Percentiles rank a stretch among this genome's conserved stretches.
phyloP scores from a whole-genome alignment of 2,329 filamentous ascomycete genomes.

The Boeremia exigua region DNA sequence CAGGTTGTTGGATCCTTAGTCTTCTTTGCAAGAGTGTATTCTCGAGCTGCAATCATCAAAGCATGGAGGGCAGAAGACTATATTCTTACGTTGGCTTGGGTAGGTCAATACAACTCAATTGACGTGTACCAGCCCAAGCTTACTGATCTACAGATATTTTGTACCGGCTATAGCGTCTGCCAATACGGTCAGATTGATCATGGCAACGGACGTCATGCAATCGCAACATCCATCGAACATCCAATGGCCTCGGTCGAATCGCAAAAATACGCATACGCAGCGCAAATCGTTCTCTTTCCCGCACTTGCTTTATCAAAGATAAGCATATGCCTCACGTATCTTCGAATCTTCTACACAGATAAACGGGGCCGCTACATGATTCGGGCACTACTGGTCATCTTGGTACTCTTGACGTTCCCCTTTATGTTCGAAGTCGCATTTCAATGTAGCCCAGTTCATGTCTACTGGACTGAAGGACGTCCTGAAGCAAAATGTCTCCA shows the following conservation, averaged over 20 bases:
- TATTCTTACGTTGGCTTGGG: slow-evolving; percentile 26
- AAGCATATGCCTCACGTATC: slow-evolving; percentile 32
- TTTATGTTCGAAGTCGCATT: slow-evolving; percentile 22
- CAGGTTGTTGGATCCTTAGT: slow-evolving; percentile 25
- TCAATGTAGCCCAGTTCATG: slow-evolving; percentile 25
- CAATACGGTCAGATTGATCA: slow-evolving; percentile 29
- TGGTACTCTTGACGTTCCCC: slow-evolving; percentile 20
- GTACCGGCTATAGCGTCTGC: slow-evolving; percentile 26
- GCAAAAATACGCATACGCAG: slow-evolving; percentile 29
- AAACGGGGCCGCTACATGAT: slow-evolving; percentile 23
- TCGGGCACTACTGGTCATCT: slow-evolving; percentile 15
- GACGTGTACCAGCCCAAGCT: background rate
- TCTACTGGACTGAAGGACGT: slow-evolving; percentile 30
- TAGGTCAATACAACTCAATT: slow-evolving; percentile 6
- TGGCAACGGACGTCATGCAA: slow-evolving; percentile 25
- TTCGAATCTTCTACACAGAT: slow-evolving; percentile 30
- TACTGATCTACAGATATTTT: slow-evolving; percentile 15
- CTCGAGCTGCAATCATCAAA: slow-evolving; percentile 22
- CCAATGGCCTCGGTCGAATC: slow-evolving; percentile 10
- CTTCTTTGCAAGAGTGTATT: slow-evolving; percentile 28
- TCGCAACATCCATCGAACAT: slow-evolving; percentile 3
- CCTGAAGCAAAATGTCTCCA: slow-evolving; percentile 23
- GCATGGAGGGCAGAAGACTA: slow-evolving; percentile 27
- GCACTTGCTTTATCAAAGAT: slow-evolving; percentile 28
- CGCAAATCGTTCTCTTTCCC: slow-evolving; percentile 21